phyloP scores from a whole-genome alignment of 2,329 filamentous ascomycete species.

The Fusarium siculi region DNA sequence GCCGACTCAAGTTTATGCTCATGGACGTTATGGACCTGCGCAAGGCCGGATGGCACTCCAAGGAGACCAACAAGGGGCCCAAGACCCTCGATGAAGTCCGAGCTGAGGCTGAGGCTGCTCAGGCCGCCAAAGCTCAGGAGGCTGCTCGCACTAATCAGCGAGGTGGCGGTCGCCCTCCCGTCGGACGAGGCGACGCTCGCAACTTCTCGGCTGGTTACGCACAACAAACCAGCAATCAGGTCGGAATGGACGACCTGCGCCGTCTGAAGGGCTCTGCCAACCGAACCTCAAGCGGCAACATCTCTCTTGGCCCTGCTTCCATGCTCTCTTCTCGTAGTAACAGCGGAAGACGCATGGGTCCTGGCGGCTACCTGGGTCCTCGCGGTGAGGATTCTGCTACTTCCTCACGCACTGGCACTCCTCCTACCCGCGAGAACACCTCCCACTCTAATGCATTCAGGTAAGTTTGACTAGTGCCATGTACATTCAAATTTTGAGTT shows the following conservation, averaged over 20 bases:
- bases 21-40: slow-evolving; percentile 93
- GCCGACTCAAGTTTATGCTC: slow-evolving; percentile 94
- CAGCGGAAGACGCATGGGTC: slow-evolving; percentile 84
- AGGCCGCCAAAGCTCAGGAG: slow-evolving; percentile 85
- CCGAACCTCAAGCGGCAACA: slow-evolving; percentile 70
- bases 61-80: slow-evolving; percentile 91
- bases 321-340: slow-evolving; percentile 91
- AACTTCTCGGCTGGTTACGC: slow-evolving; percentile 80
- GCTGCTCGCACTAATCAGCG: slow-evolving; percentile 69
- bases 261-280: slow-evolving; percentile 76
- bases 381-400: slow-evolving; percentile 85
- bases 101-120: slow-evolving; percentile 80
- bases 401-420: slow-evolving; percentile 90
- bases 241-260: slow-evolving; percentile 90
- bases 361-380: slow-evolving; percentile 76
- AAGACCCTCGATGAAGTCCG: slow-evolving; percentile 96
- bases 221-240: slow-evolving; percentile 80
- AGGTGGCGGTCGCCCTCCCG: slow-evolving; percentile 74
- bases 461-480: slow-evolving; percentile 63
- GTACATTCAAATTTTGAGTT: neutral
- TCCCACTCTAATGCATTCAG: slow-evolving; percentile 92
- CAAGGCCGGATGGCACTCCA: slow-evolving; percentile 80
- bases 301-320: slow-evolving; percentile 82
- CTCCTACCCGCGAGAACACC: slow-evolving; percentile 69
- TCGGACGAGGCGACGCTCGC: slow-evolving; percentile 88